phyloP scores from a whole-genome alignment of 768 basidiomycete species.

The Amanita inopinata region DNA sequence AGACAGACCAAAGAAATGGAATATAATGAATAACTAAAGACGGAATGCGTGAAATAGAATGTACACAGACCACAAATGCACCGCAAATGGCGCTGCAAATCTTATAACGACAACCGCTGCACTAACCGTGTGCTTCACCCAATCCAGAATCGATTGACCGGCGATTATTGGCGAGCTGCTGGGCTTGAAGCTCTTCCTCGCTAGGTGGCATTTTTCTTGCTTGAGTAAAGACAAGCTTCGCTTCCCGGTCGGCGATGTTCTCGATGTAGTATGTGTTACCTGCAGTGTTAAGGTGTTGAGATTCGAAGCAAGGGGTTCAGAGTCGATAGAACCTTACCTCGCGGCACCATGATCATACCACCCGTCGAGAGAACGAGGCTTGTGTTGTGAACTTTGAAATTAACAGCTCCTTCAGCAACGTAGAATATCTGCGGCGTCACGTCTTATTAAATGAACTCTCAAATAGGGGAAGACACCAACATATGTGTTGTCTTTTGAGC shows the following conservation, averaged over 20 bases:
- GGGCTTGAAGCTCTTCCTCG: constrained; percentile 3
- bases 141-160: constrained; percentile 3
- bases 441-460: neutral
- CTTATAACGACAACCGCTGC: too few species aligned
- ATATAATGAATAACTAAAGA: neutral
- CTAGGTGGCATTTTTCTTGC: constrained; percentile 37
- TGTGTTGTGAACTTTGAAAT: constrained; percentile 74
- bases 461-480: constrained; percentile 12
- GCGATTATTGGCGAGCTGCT: constrained; percentile 1
- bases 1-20: neutral
- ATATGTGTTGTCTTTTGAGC: constrained; percentile 82
- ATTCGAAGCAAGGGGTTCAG: neutral
- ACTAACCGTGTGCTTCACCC: neutral
- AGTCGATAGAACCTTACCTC: constrained; percentile 42
- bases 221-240: constrained; percentile 87
- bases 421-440: constrained; percentile 33
- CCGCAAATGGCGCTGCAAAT: too few species aligned
- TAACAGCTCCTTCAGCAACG: constrained; percentile 83
- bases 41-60: neutral
- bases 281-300: constrained; percentile 18
- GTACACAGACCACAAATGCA: constrained; percentile 1
- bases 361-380: constrained; percentile 72
- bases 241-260: constrained; percentile 75
- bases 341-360: constrained; percentile 83
- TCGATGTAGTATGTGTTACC: constrained; percentile 88